These are phyloP conservation scores for Brasilioporus rufonigricans DNA, from an alignment of 768 basidiomycete species.

Conservation along the genomic window DNA sequence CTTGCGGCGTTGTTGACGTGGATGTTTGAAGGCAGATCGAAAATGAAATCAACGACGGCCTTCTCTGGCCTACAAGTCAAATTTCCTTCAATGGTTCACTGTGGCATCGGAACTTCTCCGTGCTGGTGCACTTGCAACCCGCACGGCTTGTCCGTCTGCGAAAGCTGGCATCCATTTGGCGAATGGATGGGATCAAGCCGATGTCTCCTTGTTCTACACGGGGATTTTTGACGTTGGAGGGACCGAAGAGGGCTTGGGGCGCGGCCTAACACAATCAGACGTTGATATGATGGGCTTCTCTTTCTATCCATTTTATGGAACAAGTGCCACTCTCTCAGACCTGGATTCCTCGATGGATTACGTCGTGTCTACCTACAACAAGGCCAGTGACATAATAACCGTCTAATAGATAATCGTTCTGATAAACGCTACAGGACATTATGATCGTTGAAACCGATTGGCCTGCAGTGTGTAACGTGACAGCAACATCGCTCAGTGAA, in stretches of 20 bases:
- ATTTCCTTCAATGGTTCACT: constrained; percentile 8
- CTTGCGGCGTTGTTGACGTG: background rate
- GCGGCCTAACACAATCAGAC: constrained; percentile 4
- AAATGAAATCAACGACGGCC: constrained; percentile 12
- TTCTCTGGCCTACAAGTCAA: constrained; percentile 6
- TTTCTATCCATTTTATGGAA: constrained; percentile 12
- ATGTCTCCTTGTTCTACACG: constrained; percentile 4
- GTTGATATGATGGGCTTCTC: constrained; percentile 10
- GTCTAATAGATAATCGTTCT: too few species aligned
- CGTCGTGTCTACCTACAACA: constrained; percentile 10
- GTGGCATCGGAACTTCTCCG: constrained; percentile 32
- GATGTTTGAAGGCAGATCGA: constrained; percentile 6
- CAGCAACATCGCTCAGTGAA: constrained; percentile 9
- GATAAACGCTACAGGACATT: too few species aligned
- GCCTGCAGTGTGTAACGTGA: background rate
- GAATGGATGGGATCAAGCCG: constrained; percentile 4
- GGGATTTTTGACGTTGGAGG: constrained; percentile 1
- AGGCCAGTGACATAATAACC: background rate
- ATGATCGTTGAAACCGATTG: background rate
- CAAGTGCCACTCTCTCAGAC: constrained; percentile 5
- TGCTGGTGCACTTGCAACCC: constrained; percentile 26
- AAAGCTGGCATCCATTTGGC: constrained; percentile 7
- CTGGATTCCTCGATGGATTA: background rate
- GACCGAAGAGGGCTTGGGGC: background rate
- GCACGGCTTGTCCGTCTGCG: constrained; percentile 1